These are phyloP conservation scores for Fraxinus velutina DNA, from an alignment of 305 asterid species.

Conservation along the genomic window DNA sequence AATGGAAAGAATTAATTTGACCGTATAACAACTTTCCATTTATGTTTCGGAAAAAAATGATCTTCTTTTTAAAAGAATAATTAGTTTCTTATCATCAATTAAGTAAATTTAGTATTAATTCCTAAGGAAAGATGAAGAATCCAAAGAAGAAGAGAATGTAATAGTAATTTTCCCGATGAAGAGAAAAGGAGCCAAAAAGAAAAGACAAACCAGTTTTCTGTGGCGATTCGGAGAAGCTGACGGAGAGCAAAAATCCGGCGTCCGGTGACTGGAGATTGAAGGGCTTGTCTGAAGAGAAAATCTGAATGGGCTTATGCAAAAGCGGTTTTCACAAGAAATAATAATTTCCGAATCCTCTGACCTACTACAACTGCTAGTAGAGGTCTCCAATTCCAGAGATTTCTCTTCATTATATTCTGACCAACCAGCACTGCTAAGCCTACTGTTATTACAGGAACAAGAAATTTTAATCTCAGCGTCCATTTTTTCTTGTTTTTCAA, in stretches of 20 bases:
- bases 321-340: conserved; percentile 32
- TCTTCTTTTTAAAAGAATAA: background rate
- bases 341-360: conserved; percentile 40
- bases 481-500: conserved; percentile 13
- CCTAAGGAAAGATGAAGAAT: background rate
- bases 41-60: background rate
- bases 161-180: background rate
- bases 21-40: background rate
- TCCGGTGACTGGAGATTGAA: conserved; percentile 34
- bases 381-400: conserved; percentile 47
- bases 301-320: conserved; percentile 56
- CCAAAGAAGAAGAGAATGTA: background rate
- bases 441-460: conserved; percentile 43
- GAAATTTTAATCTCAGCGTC: conserved; percentile 24
- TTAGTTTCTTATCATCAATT: background rate
- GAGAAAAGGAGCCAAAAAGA: background rate
- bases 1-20: background rate
- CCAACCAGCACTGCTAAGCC: conserved; percentile 59
- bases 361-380: conserved; percentile 39
- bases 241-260: conserved; percentile 66
- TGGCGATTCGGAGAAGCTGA: conserved; percentile 54
- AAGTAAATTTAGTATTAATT: background rate
- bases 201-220: conserved; percentile 44
- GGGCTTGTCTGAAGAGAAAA: conserved; percentile 60
- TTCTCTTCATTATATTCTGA: conserved; percentile 52